Evolutionary conservation across 306 rosid species (phyloP).

Genomic region (Erythrophleum fordii): DNA sequence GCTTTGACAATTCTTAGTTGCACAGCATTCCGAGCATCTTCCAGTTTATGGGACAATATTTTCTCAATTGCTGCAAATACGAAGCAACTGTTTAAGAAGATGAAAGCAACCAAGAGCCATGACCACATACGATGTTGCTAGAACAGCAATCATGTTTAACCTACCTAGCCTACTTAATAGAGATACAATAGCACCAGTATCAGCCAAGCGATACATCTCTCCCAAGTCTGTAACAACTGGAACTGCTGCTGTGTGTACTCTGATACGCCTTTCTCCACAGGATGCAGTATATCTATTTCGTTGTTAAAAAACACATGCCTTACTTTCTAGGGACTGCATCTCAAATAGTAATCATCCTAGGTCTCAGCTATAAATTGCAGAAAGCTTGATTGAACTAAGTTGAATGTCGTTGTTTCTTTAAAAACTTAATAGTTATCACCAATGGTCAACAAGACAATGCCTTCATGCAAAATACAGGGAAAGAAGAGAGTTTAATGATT

Average conservation of each 20-base stretch:
- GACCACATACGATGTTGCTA: slow-evolving; percentile 25
- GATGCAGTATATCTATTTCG: slow-evolving; percentile 88
- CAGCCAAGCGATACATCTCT: slow-evolving; percentile 88
- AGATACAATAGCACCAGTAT: slow-evolving; percentile 82
- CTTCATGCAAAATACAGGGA: neutral
- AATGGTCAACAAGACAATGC: neutral
- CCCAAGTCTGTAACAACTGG: slow-evolving; percentile 88
- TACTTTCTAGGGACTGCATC: slow-evolving; percentile 15
- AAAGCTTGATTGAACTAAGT: no score
- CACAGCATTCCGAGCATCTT: slow-evolving; percentile 79
- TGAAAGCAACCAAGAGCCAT: slow-evolving; percentile 37
- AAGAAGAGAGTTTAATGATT: neutral
- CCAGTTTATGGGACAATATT: slow-evolving; percentile 81
- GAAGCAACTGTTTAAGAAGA: slow-evolving; percentile 37
- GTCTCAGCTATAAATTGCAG: neutral
- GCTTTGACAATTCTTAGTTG: slow-evolving; percentile 85
- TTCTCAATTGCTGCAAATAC: slow-evolving; percentile 89
- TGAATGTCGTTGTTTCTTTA: neutral
- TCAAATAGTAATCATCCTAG: slow-evolving; percentile 3
- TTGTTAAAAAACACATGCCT: slow-evolving; percentile 48
- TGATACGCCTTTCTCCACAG: slow-evolving; percentile 97
- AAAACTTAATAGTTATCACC: neutral
- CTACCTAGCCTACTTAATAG: slow-evolving; percentile 85
- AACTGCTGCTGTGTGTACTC: slow-evolving; percentile 94
- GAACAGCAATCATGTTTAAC: slow-evolving; percentile 28